Evolutionary conservation across 192 early-diverging fungal species (phyloP).

Genomic region (Entomortierella chlamydospora): DNA sequence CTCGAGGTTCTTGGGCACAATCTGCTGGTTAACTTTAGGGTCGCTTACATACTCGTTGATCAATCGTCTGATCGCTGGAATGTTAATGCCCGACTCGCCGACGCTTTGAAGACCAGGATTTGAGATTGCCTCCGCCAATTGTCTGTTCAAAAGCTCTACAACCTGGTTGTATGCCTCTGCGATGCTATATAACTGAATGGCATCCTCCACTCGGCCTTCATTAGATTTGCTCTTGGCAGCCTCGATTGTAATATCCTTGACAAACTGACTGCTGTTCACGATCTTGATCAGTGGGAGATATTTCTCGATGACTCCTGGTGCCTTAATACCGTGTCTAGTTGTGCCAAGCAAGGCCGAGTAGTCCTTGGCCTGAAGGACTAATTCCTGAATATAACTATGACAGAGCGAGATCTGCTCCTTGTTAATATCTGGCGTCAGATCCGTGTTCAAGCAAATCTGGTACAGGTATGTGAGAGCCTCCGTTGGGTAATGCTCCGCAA

Average conservation of each 20-base stretch:
- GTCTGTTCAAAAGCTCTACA: constrained; percentile 73
- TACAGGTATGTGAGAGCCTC: constrained; percentile 74
- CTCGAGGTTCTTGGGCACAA: constrained; percentile 38
- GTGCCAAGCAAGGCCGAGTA: constrained; percentile 68
- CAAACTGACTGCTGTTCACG: constrained; percentile 66
- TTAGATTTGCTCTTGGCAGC: constrained; percentile 79
- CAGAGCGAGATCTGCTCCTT: constrained; percentile 64
- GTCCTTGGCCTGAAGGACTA: constrained; percentile 71
- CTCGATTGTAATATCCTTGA: constrained; percentile 70
- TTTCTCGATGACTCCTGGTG: constrained; percentile 75
- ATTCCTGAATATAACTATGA: constrained; percentile 66
- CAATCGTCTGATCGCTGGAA: constrained; percentile 20
- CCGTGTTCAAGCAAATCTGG: constrained; percentile 67
- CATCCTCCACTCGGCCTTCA: constrained; percentile 77
- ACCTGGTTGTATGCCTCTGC: constrained; percentile 77
- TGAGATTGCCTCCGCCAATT: constrained; percentile 72
- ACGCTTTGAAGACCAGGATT: constrained; percentile 34
- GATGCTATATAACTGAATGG: constrained; percentile 81
- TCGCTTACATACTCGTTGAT: constrained; percentile 32
- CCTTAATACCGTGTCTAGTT: constrained; percentile 56
- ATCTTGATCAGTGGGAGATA: constrained; percentile 74
- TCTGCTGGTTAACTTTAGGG: constrained; percentile 40
- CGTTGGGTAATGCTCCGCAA: constrained; percentile 56
- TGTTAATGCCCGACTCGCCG: constrained; percentile 38
- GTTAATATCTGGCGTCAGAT: constrained; percentile 38